Percentiles rank a stretch among this genome's conserved stretches.
Conservation (phyloP, 2,329 filamentous ascomycete species). For the Penicillium sp. region DNA sequence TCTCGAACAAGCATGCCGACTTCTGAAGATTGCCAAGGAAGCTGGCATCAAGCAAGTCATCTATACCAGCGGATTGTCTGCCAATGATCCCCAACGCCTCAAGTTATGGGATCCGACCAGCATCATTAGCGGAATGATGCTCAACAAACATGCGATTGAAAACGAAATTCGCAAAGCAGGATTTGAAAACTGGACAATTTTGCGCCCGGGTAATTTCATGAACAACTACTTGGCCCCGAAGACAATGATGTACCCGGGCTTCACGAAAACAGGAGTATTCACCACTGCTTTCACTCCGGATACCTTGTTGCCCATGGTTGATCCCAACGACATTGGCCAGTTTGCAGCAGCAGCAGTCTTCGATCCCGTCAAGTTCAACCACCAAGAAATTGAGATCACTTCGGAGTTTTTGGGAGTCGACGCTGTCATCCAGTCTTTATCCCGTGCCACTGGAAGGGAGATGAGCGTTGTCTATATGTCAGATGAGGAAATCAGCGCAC, state of each 20-base stretch:
- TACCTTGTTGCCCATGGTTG: not conserved
- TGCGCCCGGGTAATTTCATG: constrained; percentile 54
- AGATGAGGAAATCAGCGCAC: not conserved
- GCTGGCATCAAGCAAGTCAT: constrained; percentile 35
- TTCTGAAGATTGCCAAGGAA: constrained; percentile 28
- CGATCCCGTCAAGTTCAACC: not conserved
- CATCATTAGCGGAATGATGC: constrained; percentile 31
- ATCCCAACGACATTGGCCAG: not conserved
- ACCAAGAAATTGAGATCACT: not conserved
- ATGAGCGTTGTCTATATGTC: not conserved
- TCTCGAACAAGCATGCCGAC: constrained; percentile 26
- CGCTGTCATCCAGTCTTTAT: not conserved
- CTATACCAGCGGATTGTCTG: constrained; percentile 29
- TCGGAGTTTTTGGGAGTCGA: not conserved
- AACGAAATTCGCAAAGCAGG: constrained; percentile 35
- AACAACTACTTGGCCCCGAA: constrained; percentile 41
- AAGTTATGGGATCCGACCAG: constrained; percentile 27
- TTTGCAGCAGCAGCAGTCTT: not conserved
- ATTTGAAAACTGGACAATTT: constrained; percentile 49
- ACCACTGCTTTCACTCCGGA: not conserved
- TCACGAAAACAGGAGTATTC: not conserved
- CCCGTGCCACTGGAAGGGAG: not conserved
- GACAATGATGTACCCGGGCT: not conserved
- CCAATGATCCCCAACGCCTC: constrained; percentile 27
- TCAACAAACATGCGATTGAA: constrained; percentile 47